Conservation (phyloP, 768 basidiomycete genomes). For the Podaxis rugospora region DNA sequence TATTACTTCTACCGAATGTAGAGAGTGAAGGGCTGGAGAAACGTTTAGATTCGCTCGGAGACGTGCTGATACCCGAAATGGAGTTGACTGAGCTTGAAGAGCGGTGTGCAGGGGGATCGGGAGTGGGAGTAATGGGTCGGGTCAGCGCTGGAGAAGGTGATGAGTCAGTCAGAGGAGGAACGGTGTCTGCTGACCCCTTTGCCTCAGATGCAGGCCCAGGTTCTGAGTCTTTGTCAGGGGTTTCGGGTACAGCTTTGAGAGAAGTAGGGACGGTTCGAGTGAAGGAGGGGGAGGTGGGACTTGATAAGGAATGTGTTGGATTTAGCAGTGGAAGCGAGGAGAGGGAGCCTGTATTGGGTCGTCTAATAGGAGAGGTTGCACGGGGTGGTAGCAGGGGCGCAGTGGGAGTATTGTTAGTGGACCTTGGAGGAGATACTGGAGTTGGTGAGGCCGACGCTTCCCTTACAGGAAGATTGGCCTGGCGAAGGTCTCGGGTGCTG, state of each 20-base stretch:
- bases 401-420: constrained; percentile 16
- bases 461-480: constrained; percentile 58
- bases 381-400: constrained; percentile 28
- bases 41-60: neutral
- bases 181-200: neutral
- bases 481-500: constrained; percentile 69
- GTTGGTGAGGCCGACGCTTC: constrained; percentile 3
- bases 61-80: neutral
- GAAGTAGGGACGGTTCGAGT: constrained; percentile 14
- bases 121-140: neutral
- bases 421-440: constrained; percentile 23
- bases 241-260: neutral
- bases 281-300: constrained; percentile 29
- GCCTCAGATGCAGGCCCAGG: neutral
- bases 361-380: constrained; percentile 13
- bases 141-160: neutral
- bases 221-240: neutral
- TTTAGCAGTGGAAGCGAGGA: constrained; percentile 20
- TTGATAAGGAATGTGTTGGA: constrained; percentile 26
- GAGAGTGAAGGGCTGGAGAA: neutral
- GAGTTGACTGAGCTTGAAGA: neutral
- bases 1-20: neutral
- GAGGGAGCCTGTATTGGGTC: constrained; percentile 1
- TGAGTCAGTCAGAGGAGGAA: neutral
- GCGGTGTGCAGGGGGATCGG: neutral